Evolutionary conservation across 1,284 basidiomycete species (phyloP), one percentile per base, ranked within the genome.

Genomic region (Papiliotrema fonsecae): DNA sequence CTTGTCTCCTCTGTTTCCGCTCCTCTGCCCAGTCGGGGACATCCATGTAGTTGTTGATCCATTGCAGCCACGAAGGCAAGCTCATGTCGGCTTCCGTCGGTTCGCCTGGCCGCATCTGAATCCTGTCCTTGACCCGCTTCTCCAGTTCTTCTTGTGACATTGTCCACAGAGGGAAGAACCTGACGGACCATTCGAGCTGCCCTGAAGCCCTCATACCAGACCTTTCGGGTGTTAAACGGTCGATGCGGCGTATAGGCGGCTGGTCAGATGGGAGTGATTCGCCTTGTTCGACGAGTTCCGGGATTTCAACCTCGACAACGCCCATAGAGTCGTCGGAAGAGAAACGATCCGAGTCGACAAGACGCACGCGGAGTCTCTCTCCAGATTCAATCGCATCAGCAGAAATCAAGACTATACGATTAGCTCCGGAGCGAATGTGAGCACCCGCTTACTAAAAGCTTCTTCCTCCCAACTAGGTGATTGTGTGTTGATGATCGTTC

Each of bases 301-400:
- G 60, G 10, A 77, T 54, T 40, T 76, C 70, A 16, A 75, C 58
- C 40, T 75, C 70, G 21, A 76, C 69, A 0, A 68, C 47, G 1
- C 76, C 76, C 18, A 77, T 56, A 4, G 70, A 58, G 49, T 77
- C 76, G 54, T 77, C 76, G 5, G 72, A 58, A 13, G 73, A 74
- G 52, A 75, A 74, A 3, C 75, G 57, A 52, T 77, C 76, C 26
- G 71, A 67, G 48, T 77, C 76, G 62, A 62, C 75, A 1, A 69
- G 51, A 3, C 65, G 54, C 14, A 74, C 45, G 2, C 66, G 61
- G 6, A 75, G 58, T 44, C 56, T 56, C 42, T 75, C 73, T 9
- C 73, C 74, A 1, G 63, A 58, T 32, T 69, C 62, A n/a, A 75
- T 61, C 2, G 67, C 62, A 42, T 72, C 71, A 2, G 51, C 50